Evolutionary conservation across 495 filamentous ascomycete genomes (phyloP).

Genomic region (Penicillium daleae): DNA sequence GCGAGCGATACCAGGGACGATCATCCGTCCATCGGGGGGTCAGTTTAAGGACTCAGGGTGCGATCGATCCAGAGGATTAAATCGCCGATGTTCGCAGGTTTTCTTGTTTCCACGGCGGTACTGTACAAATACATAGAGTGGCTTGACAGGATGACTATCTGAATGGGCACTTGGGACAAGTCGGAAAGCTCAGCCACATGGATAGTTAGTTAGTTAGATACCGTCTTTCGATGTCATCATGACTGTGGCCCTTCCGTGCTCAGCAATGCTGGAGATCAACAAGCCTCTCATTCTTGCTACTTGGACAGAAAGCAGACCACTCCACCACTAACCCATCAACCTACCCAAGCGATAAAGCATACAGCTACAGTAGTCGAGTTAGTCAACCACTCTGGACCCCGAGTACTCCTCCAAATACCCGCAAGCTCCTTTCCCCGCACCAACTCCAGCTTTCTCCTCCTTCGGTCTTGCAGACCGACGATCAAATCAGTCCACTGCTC

Average conservation of each 20-base stretch:
- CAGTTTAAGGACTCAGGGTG: background rate
- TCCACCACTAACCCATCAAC: too few species aligned
- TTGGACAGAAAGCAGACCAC: background rate
- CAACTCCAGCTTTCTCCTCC: background rate
- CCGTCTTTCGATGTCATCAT: conserved; percentile 23
- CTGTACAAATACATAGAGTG: too few species aligned
- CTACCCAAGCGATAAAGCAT: background rate
- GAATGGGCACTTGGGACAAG: too few species aligned
- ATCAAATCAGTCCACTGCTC: conserved; percentile 9
- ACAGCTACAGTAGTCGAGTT: background rate
- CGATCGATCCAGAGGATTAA: background rate
- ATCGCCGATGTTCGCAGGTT: conserved; percentile 13
- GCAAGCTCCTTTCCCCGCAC: conserved; percentile 17
- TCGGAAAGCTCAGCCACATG: background rate
- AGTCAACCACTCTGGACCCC: background rate
- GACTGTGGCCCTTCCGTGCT: conserved; percentile 11
- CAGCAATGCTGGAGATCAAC: conserved; percentile 5
- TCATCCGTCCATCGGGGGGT: conserved; percentile 19
- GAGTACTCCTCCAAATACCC: conserved; percentile 1
- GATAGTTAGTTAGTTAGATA: too few species aligned
- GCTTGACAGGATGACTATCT: too few species aligned
- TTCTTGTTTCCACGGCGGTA: conserved; percentile 4
- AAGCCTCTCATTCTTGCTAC: background rate
- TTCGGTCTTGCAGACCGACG: background rate
- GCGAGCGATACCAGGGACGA: conserved; percentile 11